Evolutionary conservation across 306 rosid genomes (phyloP), one percentile per base, ranked within the genome.

Genomic region (Vachellia pachyceras): DNA sequence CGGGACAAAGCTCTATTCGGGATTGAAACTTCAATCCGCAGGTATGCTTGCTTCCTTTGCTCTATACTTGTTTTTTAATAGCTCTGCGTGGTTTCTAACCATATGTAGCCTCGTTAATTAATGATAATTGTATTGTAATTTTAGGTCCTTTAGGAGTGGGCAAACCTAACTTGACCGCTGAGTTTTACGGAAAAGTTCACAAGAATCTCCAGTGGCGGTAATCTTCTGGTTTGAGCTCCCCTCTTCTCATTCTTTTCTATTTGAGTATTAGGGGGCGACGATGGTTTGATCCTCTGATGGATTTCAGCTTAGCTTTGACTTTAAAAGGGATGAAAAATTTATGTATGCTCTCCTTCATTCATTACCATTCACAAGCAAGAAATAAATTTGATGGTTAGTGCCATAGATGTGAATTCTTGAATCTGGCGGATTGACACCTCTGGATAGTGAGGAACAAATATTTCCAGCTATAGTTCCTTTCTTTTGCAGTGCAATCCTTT

Each of bases 21-120:
- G 97, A 57, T 71, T 95, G 77, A 95, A 88, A 86, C 94, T 82
- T 83, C 97, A 93, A 88, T 84, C 94, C 84, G 22, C 86, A 49
- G 68, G 97, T 89, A 35, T 29, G 81, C 49, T 39, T 81, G 13
- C 49, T 57, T 77, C 33, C 78, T 36, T 61, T 64, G 39, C 25
- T 44, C 15, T 33, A 9, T 47, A 45, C 55, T 44, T 44, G 29
- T 58, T 80, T 63, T 1, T 50, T 60, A 0, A 45, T 61, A 10
- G 25, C 63, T n/a, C 7, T 64, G 18, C 4, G 40, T 64, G 36
- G 11, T 33, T 73, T 41, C 70, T 81, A 2, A 72, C 74, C 52
- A 11, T 63, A 42, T 69, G 69, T 72, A 40, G 15, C 46, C 23
- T 76, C 11, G 17, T 64, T 84, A 64, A 77, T 77, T 41, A 45